Base-by-base conservation (phyloP, 164 flowering plant species). In the Cinnamomum chago region DNA sequence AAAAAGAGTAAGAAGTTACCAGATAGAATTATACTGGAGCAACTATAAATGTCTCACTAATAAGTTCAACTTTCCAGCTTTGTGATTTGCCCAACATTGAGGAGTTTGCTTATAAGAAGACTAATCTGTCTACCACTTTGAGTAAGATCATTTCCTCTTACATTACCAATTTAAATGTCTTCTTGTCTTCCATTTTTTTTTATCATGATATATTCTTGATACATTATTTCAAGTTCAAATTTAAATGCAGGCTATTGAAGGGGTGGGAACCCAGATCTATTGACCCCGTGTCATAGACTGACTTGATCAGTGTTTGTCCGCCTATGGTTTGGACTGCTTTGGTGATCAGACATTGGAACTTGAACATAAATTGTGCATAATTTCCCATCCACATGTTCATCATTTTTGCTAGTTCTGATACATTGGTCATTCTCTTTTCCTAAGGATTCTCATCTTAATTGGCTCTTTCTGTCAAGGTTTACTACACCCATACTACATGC, bases 71-170 rank as follows among this genome's bases (percentile, higher is more conserved):
- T 40, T 40, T 81, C 85, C 87, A 91, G 94, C 28, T 72, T n/a
- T 25, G 73, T 76, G 80, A 71, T 51, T 73, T 84, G 13, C 93
- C 92, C 47, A 93, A 93, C 64, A 91, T 93, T 74, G 98, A 93
- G 83, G 98, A 89, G 20, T 93, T 93, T 76, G 89, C 89, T 24
- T 93, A 78, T 76, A 78, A 79, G 52, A 84, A 80, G 72, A 68
- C 73, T 14, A 83, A 74, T 27, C 77, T 76, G 62, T 72, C 85
- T 79, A 25, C 81, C 25, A 62, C 20, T n/a, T 73, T 75, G 58
- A 76, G 92, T 86, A 83, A 83, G 87, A 23, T 18, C 22, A 30
- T 68, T 50, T 62, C 55, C n/a, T 60, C 35, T 30, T 24, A 50
- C 66, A 50, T 17, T 5, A 3, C 28, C 27, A n/a, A 50, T 20